Evolutionary conservation across 129 eudicot genomes (phyloP).

Genomic region (Flaveria robusta): DNA sequence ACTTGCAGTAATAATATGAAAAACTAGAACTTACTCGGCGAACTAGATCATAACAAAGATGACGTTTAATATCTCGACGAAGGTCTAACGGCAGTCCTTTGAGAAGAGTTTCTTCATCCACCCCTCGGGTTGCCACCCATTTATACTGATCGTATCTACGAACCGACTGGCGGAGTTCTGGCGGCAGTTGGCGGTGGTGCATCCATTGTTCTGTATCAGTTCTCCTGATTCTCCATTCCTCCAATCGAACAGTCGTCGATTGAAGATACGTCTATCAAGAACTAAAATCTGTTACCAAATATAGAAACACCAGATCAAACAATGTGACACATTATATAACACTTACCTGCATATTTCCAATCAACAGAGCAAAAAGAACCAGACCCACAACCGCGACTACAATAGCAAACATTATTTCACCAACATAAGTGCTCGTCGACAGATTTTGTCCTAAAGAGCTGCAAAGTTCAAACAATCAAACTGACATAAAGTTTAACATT

Average conservation of each 20-base stretch:
- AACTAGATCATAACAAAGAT: constrained; percentile 80
- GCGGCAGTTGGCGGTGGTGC: constrained; percentile 90
- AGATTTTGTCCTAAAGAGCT: constrained; percentile 81
- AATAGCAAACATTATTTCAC: constrained; percentile 70
- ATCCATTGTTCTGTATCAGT: constrained; percentile 94
- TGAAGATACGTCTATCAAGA: constrained; percentile 68
- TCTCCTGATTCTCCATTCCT: constrained; percentile 89
- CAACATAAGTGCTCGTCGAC: constrained; percentile 64
- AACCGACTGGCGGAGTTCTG: constrained; percentile 66
- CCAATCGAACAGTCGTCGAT: constrained; percentile 81
- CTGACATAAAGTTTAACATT: background rate
- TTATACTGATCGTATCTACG: constrained; percentile 82
- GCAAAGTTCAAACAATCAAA: constrained; percentile 27
- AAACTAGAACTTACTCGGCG: constrained; percentile 57
- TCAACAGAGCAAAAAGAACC: constrained; percentile 79
- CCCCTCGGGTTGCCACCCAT: constrained; percentile 92
- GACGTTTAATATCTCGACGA: constrained; percentile 78
- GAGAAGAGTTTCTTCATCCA: constrained; percentile 75
- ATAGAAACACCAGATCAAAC: background rate
- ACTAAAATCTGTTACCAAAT: constrained; percentile 16
- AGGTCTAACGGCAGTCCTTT: constrained; percentile 81
- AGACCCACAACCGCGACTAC: constrained; percentile 69
- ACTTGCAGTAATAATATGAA: background rate
- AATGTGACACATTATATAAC: background rate
- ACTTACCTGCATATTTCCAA: constrained; percentile 84